phyloP scores from a whole-genome alignment of 352 stramenopile species.

The Pythium myriotylum region DNA sequence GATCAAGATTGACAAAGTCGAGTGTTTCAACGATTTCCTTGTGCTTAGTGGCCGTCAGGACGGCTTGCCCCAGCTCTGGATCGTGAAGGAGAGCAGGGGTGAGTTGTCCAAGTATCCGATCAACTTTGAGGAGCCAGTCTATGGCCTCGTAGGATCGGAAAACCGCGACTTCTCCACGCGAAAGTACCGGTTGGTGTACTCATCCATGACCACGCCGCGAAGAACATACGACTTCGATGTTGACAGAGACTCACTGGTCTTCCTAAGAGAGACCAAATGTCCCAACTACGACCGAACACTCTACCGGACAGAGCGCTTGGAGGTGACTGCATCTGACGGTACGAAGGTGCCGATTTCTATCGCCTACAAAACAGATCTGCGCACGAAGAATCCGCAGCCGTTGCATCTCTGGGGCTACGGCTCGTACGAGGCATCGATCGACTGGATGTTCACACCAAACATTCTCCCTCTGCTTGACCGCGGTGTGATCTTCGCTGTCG shows the following conservation, averaged over 20 bases:
- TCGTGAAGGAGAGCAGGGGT: constrained; percentile 73
- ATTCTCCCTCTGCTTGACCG: constrained; percentile 93
- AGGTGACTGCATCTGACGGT: constrained; percentile 89
- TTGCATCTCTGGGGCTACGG: no score
- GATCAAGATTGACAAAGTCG: constrained; percentile 85
- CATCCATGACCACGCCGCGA: constrained; percentile 92
- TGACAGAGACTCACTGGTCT: constrained; percentile 48
- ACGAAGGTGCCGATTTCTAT: constrained; percentile 84
- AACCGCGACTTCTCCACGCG: constrained; percentile 91
- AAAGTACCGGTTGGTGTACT: constrained; percentile 91
- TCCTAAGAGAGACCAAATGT: constrained; percentile 94
- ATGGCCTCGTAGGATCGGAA: constrained; percentile 75
- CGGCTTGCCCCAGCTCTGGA: constrained; percentile 82
- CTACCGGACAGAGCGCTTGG: constrained; percentile 92
- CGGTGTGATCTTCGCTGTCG: constrained; percentile 96
- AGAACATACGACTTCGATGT: constrained; percentile 89
- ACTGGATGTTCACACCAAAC: constrained; percentile 54
- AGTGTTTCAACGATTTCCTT: constrained; percentile 89
- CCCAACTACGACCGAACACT: constrained; percentile 92
- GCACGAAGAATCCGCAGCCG: no score
- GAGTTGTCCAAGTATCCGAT: constrained; percentile 91
- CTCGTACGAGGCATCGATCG: no score
- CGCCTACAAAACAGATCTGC: constrained; percentile 79
- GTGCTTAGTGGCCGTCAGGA: constrained; percentile 88
- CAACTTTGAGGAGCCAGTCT: no score